Conservation (phyloP, 352 stramenopile genomes). For the Pelagophyceae sp. region DNA sequence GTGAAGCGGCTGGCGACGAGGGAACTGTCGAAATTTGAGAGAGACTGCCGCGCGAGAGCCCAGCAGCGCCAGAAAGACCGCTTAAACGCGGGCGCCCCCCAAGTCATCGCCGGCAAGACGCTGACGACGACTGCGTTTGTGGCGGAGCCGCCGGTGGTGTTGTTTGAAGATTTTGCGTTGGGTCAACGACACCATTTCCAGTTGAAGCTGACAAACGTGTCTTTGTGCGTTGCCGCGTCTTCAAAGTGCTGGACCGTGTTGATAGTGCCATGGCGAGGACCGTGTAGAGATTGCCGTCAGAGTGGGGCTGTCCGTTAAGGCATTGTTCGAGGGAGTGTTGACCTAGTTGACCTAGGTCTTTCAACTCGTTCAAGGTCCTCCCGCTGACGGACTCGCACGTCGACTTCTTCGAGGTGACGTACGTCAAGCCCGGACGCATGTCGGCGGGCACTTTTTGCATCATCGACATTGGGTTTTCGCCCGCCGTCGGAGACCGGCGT, state of each 20-base stretch:
- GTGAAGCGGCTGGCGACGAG: too few relatives aligned
- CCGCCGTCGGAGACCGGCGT: too few relatives aligned
- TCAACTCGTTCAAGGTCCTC: slow-evolving; percentile 77
- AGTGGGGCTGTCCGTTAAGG: too few relatives aligned
- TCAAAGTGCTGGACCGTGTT: too few relatives aligned
- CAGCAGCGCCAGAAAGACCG: slow-evolving; percentile 33
- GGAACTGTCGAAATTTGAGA: slow-evolving; percentile 37
- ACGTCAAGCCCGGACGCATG: slow-evolving; percentile 72
- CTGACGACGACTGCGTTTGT: slow-evolving; percentile 70
- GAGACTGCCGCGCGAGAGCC: slow-evolving; percentile 30
- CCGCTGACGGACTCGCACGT: slow-evolving; percentile 56
- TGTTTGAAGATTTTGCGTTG: slow-evolving; percentile 80
- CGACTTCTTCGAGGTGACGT: slow-evolving; percentile 72
- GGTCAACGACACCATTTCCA: too few relatives aligned
- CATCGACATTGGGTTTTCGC: slow-evolving; percentile 61
- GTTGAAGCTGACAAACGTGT: slow-evolving; percentile 79
- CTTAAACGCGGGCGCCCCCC: slow-evolving; percentile 11
- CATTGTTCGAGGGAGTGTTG: too few relatives aligned
- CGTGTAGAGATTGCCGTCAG: too few relatives aligned
- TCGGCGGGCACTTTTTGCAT: slow-evolving; percentile 67
- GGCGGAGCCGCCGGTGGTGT: slow-evolving; percentile 57
- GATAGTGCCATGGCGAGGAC: too few relatives aligned
- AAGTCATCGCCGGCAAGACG: slow-evolving; percentile 42
- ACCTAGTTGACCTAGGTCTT: too few relatives aligned
- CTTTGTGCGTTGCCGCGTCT: too few relatives aligned